Conservation (phyloP, 805 yeast species). For the Myxozyma neglecta region DNA sequence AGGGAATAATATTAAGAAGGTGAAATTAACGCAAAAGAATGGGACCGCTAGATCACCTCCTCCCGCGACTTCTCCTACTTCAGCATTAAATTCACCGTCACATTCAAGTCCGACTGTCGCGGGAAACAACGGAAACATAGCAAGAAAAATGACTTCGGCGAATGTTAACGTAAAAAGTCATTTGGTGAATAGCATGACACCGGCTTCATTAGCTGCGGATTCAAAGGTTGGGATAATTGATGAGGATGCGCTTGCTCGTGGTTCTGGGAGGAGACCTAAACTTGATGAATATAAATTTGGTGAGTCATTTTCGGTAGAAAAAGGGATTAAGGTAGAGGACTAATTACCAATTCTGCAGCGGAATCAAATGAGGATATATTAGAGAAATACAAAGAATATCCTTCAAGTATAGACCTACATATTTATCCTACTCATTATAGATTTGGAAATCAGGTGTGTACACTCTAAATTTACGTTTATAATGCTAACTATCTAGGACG, state of each 20-base stretch:
- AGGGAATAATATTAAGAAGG: constrained; percentile 18
- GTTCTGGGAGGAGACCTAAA: constrained; percentile 3
- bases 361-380: constrained; percentile 72
- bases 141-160: constrained; percentile 6
- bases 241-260: constrained; percentile 12
- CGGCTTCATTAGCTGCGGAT: constrained; percentile 3
- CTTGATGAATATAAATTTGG: constrained; percentile 23
- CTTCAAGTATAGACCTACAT: constrained; percentile 84
- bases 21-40: constrained; percentile 25
- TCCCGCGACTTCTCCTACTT: background rate
- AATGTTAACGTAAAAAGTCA: constrained; percentile 13
- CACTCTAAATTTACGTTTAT: background rate
- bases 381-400: constrained; percentile 70
- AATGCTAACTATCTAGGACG: constrained; percentile 49
- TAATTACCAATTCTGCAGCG: constrained; percentile 39
- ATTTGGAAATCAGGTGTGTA: constrained; percentile 68
- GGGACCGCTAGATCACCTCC: background rate
- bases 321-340: background rate
- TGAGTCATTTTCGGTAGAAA: constrained; percentile 1
- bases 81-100: background rate
- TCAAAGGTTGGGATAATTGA: constrained; percentile 8
- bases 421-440: constrained; percentile 89
- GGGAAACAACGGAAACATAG: background rate
- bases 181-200: constrained; percentile 7
- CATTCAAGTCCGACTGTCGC: background rate